These are phyloP conservation scores for Aspergillus sp. DNA, from an alignment of 2,329 filamentous ascomycete species.

Conservation along the genomic window DNA sequence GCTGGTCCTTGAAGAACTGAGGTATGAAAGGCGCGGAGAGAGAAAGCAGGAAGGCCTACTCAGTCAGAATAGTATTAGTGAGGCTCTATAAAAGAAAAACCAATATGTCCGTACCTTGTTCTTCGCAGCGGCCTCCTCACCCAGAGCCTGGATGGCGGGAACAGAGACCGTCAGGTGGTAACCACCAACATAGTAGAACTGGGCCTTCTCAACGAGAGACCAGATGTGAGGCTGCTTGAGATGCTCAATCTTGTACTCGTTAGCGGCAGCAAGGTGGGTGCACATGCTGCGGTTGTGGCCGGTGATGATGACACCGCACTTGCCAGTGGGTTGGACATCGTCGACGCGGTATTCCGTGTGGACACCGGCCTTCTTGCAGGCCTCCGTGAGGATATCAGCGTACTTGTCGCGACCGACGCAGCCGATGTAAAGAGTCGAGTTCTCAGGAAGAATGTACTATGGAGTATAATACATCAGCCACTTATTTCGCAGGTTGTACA, in stretches of 20 bases:
- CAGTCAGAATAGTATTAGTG: constrained; percentile 3
- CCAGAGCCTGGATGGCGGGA: constrained; percentile 83
- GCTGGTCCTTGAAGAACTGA: constrained; percentile 95
- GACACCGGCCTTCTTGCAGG: constrained; percentile 83
- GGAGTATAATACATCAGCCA: constrained; percentile 12
- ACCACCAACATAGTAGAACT: constrained; percentile 89
- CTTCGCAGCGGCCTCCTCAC: constrained; percentile 80
- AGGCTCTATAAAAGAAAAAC: neutral
- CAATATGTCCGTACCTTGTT: constrained; percentile 65
- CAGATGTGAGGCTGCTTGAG: constrained; percentile 89
- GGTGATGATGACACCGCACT: constrained; percentile 95
- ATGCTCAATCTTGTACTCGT: constrained; percentile 94
- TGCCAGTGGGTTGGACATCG: constrained; percentile 77
- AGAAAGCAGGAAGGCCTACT: constrained; percentile 72
- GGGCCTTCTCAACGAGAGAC: constrained; percentile 83
- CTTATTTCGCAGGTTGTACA: neutral
- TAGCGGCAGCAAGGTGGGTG: constrained; percentile 93
- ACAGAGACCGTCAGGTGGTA: constrained; percentile 98
- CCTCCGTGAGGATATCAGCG: constrained; percentile 80
- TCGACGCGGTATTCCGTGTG: constrained; percentile 95
- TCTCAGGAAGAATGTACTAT: constrained; percentile 82
- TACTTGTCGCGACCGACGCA: constrained; percentile 96
- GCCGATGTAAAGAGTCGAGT: constrained; percentile 91
- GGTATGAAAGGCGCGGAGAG: constrained; percentile 94
- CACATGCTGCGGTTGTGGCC: constrained; percentile 92